A percentile compares a stretch with the other conserved stretches of the same genome.
phyloP scores from a whole-genome alignment of 768 basidiomycete genomes.

The Cubamyces sp. region DNA sequence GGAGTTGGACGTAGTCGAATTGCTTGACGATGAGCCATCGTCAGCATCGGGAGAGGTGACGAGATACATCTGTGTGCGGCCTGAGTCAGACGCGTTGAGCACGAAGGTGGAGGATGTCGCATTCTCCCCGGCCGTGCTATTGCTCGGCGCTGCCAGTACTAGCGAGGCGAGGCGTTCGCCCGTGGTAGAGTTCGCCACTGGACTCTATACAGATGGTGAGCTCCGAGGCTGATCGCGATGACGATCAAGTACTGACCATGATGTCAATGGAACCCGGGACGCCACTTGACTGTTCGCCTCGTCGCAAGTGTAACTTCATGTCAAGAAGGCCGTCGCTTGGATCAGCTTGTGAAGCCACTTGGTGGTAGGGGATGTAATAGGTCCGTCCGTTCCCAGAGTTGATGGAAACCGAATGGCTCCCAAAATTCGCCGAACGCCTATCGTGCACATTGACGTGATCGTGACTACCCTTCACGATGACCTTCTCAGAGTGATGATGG shows the following conservation, averaged over 20 bases:
- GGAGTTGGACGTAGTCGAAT: constrained; percentile 28
- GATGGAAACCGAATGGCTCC: neutral
- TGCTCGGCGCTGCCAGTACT: constrained; percentile 35
- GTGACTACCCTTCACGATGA: constrained; percentile 4
- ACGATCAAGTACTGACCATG: constrained; percentile 42
- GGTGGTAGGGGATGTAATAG: neutral
- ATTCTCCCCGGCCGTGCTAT: constrained; percentile 24
- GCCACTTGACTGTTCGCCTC: constrained; percentile 21
- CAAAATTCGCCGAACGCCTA: neutral
- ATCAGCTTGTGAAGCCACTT: neutral
- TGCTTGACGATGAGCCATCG: neutral
- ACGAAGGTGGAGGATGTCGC: constrained; percentile 28
- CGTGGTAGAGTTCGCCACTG: constrained; percentile 35
- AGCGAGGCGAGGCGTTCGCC: constrained; percentile 46
- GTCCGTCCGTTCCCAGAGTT: constrained; percentile 7
- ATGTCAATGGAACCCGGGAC: constrained; percentile 52
- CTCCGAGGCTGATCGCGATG: neutral
- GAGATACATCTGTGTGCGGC: constrained; percentile 37
- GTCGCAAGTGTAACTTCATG: constrained; percentile 12
- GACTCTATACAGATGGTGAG: constrained; percentile 35
- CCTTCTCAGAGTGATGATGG: constrained; percentile 19
- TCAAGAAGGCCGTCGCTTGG: neutral
- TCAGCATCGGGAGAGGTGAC: constrained; percentile 12
- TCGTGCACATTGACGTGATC: constrained; percentile 10
- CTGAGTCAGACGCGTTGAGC: constrained; percentile 36